phyloP scores from a whole-genome alignment of 2,329 filamentous ascomycete genomes.

The Xylaria sp. region DNA sequence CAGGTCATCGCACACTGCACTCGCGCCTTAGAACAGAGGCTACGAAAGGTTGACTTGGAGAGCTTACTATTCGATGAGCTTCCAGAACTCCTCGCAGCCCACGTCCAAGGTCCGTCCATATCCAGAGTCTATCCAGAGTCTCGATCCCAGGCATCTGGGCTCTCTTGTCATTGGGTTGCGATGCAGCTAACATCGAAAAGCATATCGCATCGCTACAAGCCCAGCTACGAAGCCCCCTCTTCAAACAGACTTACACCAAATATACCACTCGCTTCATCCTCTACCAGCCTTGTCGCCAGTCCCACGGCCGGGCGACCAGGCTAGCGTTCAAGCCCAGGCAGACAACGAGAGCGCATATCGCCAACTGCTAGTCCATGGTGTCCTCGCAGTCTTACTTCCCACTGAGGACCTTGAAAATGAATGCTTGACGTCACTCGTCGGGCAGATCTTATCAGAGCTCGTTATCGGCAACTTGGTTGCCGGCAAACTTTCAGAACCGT shows the following conservation, averaged over 20 bases:
- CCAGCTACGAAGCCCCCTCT: slow-evolving; percentile 69
- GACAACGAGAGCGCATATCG: slow-evolving; percentile 87
- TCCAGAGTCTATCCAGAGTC: slow-evolving; percentile 31
- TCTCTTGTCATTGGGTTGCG: neutral
- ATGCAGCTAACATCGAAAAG: slow-evolving; percentile 57
- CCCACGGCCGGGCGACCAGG: slow-evolving; percentile 66
- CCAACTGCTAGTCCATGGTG: slow-evolving; percentile 84
- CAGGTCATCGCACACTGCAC: slow-evolving; percentile 94
- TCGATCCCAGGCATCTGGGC: neutral
- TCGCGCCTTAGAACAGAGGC: slow-evolving; percentile 83
- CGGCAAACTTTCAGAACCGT: slow-evolving; percentile 84
- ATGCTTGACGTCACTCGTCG: slow-evolving; percentile 83
- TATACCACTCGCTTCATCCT: slow-evolving; percentile 87
- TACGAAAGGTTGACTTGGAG: slow-evolving; percentile 85
- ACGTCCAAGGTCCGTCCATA: slow-evolving; percentile 74
- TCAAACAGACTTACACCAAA: slow-evolving; percentile 69
- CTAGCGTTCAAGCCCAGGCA: slow-evolving; percentile 68
- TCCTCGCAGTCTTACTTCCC: slow-evolving; percentile 85
- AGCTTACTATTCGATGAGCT: slow-evolving; percentile 87
- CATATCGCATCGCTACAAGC: slow-evolving; percentile 76
- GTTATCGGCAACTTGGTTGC: slow-evolving; percentile 85
- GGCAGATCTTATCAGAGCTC: slow-evolving; percentile 89
- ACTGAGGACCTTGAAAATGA: slow-evolving; percentile 92
- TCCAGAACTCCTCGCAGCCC: slow-evolving; percentile 81
- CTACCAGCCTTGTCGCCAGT: slow-evolving; percentile 84